phyloP scores from a whole-genome alignment of 2,329 filamentous ascomycete species.

The Diaporthe sp. region DNA sequence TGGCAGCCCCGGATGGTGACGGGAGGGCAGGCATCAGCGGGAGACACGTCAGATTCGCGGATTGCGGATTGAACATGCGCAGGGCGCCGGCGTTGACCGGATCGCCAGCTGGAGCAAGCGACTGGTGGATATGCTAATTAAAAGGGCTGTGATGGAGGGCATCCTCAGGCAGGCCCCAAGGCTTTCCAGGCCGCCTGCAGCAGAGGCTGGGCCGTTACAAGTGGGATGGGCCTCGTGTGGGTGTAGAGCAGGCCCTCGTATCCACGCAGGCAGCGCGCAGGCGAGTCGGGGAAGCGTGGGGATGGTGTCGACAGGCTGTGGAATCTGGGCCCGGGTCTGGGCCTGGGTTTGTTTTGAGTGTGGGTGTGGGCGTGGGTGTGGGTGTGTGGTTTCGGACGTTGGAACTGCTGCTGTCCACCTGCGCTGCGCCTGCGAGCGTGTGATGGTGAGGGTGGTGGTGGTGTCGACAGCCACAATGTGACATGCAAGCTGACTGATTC shows the following conservation, averaged over 20 bases:
- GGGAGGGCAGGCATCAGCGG: constrained; percentile 16
- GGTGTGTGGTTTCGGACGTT: not conserved
- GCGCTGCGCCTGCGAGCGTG: not conserved
- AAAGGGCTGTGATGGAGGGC: constrained; percentile 32
- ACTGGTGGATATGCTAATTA: constrained; percentile 20
- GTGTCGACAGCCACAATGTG: constrained; percentile 32
- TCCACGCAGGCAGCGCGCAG: constrained; percentile 13
- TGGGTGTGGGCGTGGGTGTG: not conserved
- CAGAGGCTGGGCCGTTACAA: constrained; percentile 21
- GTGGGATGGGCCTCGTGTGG: constrained; percentile 18
- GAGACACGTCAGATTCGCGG: constrained; percentile 22
- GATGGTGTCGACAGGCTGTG: constrained; percentile 23
- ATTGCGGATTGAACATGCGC: not conserved
- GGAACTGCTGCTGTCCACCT: not conserved
- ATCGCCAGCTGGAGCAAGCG: constrained; percentile 20
- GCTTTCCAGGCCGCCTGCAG: constrained; percentile 27
- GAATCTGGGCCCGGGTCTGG: constrained; percentile 4
- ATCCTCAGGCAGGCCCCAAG: constrained; percentile 13
- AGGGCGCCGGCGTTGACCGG: constrained; percentile 26
- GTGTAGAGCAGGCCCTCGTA: constrained; percentile 31
- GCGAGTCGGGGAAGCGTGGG: constrained; percentile 28
- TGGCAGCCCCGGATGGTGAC: not conserved
- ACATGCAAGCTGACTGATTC: not conserved
- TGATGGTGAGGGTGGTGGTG: not conserved
- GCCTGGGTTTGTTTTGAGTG: not conserved